Conservation (phyloP, 768 basidiomycete species). For the Crassisporium funariophilum region DNA sequence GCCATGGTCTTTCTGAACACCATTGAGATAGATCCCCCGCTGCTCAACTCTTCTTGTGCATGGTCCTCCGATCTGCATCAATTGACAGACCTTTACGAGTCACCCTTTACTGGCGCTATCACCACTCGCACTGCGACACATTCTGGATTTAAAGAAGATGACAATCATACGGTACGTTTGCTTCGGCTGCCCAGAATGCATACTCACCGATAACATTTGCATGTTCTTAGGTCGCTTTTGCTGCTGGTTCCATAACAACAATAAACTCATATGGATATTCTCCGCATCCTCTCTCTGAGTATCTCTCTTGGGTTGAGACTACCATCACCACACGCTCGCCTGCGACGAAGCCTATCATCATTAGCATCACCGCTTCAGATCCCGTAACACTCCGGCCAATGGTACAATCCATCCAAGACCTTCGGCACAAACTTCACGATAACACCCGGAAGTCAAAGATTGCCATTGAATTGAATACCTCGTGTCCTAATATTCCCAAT, state of each 20-base stretch:
- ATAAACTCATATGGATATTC: conserved; percentile 90
- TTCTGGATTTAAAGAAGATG: conserved; percentile 69
- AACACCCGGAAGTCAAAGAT: conserved; percentile 38
- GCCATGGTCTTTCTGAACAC: conserved; percentile 61
- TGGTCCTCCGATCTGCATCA: conserved; percentile 77
- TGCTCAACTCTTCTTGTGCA: conserved; percentile 79
- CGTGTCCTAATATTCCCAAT: conserved; percentile 77
- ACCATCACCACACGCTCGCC: conserved; percentile 41
- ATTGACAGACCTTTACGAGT: conserved; percentile 65
- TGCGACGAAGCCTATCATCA: conserved; percentile 60
- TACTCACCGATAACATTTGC: conserved; percentile 5
- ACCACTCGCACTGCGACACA: conserved; percentile 79
- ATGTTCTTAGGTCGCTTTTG: conserved; percentile 58
- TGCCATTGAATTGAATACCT: conserved; percentile 82
- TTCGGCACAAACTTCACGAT: conserved; percentile 47
- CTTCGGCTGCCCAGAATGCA: not conserved
- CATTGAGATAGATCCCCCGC: conserved; percentile 58
- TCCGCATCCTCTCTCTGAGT: conserved; percentile 67
- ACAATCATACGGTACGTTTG: conserved; percentile 56
- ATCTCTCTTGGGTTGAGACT: conserved; percentile 64
- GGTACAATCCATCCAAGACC: conserved; percentile 59
- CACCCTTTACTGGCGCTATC: conserved; percentile 72
- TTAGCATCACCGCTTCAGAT: conserved; percentile 73
- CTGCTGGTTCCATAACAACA: conserved; percentile 53
- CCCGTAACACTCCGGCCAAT: conserved; percentile 53